Evolutionary conservation across 225 moss, liverwort and hornwort genomes (phyloP).

Genomic region (Antitrichia curtipendula): DNA sequence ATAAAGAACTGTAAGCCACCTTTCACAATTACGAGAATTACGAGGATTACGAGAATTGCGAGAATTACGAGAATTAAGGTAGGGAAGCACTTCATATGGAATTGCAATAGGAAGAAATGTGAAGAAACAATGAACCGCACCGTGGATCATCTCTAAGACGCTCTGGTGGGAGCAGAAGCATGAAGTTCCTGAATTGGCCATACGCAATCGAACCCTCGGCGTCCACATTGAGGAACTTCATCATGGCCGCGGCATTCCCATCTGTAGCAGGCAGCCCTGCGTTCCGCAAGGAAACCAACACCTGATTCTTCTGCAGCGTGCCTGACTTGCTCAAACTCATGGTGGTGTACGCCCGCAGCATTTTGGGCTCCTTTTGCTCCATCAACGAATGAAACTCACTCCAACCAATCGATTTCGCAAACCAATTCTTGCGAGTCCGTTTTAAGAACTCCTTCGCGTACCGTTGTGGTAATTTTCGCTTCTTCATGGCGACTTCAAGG

Average conservation of each 20-base stretch:
- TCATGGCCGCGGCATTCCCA: constrained; percentile 59
- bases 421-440: constrained; percentile 52
- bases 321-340: constrained; percentile 57
- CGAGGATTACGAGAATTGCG: too few relatives aligned
- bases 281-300: constrained; percentile 40
- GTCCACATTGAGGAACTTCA: constrained; percentile 53
- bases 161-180: constrained; percentile 61
- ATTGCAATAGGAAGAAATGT: neutral
- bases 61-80: neutral
- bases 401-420: constrained; percentile 58
- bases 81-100: neutral
- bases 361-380: constrained; percentile 61
- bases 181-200: constrained; percentile 58
- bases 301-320: constrained; percentile 55
- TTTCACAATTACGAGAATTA: neutral
- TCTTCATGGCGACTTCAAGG: constrained; percentile 52
- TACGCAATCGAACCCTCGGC: constrained; percentile 49
- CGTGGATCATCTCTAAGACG: constrained; percentile 62
- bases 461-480: constrained; percentile 40
- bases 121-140: neutral
- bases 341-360: constrained; percentile 54
- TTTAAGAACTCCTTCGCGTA: constrained; percentile 47
- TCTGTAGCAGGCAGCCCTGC: constrained; percentile 55
- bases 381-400: constrained; percentile 47
- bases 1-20: neutral